These are phyloP conservation scores for Candida neerlandica DNA, from an alignment of 1,139 yeast genomes.

Conservation along the genomic window DNA sequence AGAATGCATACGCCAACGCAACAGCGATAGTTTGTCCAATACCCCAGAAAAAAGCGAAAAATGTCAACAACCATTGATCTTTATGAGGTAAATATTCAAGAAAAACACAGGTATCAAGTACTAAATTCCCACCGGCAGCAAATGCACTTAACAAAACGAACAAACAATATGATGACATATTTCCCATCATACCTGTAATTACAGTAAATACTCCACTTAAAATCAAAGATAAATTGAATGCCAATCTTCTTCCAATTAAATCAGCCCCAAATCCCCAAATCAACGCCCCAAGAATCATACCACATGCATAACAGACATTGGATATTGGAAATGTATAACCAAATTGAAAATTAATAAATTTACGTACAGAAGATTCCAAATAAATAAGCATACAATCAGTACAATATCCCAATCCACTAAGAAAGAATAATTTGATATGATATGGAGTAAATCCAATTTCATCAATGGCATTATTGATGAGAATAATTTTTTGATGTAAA, in stretches of 20 bases:
- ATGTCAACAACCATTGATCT: conserved; percentile 55
- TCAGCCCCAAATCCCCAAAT: conserved; percentile 64
- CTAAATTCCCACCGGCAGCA: conserved; percentile 63
- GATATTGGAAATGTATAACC: conserved; percentile 35
- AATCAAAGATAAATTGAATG: conserved; percentile 56
- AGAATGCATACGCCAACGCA: conserved; percentile 57
- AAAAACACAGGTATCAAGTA: conserved; percentile 61
- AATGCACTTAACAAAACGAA: conserved; percentile 49
- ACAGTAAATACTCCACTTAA: conserved; percentile 55
- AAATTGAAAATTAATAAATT: conserved; percentile 46
- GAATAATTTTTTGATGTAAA: conserved; percentile 28
- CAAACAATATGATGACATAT: conserved; percentile 50
- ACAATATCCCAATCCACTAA: conserved; percentile 68
- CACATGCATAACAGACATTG: conserved; percentile 34
- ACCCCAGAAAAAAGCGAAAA: conserved; percentile 66
- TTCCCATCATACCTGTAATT: conserved; percentile 53
- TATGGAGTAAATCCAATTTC: conserved; percentile 41
- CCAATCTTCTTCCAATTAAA: conserved; percentile 57
- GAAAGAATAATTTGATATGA: conserved; percentile 38
- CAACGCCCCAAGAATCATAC: conserved; percentile 58
- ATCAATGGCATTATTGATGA: conserved; percentile 36
- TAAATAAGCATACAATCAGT: conserved; percentile 60
- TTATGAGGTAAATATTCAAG: conserved; percentile 58
- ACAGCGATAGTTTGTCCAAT: conserved; percentile 60
- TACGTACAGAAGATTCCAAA: conserved; percentile 40